Conservation (phyloP, 345 rosid species). For the Iberis pinnata region DNA sequence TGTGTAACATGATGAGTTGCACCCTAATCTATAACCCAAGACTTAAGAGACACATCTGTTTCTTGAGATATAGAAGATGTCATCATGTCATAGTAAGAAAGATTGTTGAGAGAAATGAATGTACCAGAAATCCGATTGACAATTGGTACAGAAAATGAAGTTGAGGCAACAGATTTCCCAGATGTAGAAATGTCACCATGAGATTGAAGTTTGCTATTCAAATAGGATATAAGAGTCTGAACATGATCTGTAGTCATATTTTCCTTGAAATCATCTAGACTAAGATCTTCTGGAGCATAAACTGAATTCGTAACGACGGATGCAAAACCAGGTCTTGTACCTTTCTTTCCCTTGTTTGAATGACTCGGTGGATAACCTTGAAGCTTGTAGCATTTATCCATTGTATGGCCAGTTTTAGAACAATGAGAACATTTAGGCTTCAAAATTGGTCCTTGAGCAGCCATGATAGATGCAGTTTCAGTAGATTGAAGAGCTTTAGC, state of each 20-base stretch:
- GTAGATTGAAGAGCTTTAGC: too few relatives aligned
- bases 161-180: neutral
- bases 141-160: neutral
- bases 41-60: neutral
- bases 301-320: too few relatives aligned
- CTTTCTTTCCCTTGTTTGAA: neutral
- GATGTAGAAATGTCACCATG: neutral
- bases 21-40: neutral
- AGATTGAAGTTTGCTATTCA: neutral
- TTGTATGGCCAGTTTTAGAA: neutral
- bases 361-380: neutral
- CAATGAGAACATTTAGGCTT: neutral
- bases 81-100: too few relatives aligned
- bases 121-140: too few relatives aligned
- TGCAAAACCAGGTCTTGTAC: neutral
- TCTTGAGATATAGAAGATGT: too few relatives aligned
- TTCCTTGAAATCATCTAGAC: rapidly evolving
- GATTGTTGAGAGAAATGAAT: too few relatives aligned
- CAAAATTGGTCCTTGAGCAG: too few relatives aligned
- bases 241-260: neutral
- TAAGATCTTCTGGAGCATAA: neutral
- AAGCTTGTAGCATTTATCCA: neutral
- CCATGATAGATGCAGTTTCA: too few relatives aligned
- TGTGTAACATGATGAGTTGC: neutral
- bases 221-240: neutral